Percentiles rank a stretch among this genome's conserved stretches.
phyloP scores from a whole-genome alignment of 805 yeast species.

The Yarrowia sp. region DNA sequence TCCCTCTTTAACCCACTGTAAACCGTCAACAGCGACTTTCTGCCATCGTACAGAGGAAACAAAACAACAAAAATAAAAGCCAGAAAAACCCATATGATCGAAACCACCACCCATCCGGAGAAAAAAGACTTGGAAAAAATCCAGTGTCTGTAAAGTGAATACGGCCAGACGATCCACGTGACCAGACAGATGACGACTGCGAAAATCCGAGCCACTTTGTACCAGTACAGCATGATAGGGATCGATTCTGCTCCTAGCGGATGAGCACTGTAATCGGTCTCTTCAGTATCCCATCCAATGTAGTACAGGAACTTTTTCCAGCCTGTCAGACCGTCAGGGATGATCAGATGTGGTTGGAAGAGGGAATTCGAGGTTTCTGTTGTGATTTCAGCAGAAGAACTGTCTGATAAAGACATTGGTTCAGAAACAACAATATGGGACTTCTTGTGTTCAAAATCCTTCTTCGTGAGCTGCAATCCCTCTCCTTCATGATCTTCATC shows the following conservation, averaged over 20 bases:
- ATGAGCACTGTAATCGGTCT: slow-evolving; percentile 25
- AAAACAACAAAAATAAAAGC: slow-evolving; percentile 51
- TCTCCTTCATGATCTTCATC: too few relatives aligned
- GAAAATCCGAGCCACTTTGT: slow-evolving; percentile 37
- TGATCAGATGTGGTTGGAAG: slow-evolving; percentile 14
- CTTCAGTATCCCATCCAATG: slow-evolving; percentile 36
- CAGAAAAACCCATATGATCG: slow-evolving; percentile 70
- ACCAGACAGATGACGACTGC: slow-evolving; percentile 54
- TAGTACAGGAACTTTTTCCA: slow-evolving; percentile 24
- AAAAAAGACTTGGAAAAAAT: slow-evolving; percentile 72
- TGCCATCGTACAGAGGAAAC: slow-evolving; percentile 58
- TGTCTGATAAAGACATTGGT: too few relatives aligned
- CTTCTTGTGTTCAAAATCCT: too few relatives aligned
- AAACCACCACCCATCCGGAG: slow-evolving; percentile 81
- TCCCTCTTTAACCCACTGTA: background rate
- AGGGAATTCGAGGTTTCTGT: slow-evolving; percentile 11
- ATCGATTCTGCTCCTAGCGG: slow-evolving; percentile 39
- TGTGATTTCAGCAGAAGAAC: background rate
- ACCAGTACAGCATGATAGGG: slow-evolving; percentile 40
- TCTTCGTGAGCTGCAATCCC: too few relatives aligned
- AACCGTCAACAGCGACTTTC: slow-evolving; percentile 41
- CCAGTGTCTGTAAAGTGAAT: slow-evolving; percentile 78
- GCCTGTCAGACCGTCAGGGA: background rate
- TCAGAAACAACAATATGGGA: too few relatives aligned
- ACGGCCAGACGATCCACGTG: slow-evolving; percentile 76